A percentile compares a stretch with the other conserved stretches of the same genome.
Conservation (phyloP, 2,329 filamentous ascomycete genomes). For the Harringtonia lauricola region DNA sequence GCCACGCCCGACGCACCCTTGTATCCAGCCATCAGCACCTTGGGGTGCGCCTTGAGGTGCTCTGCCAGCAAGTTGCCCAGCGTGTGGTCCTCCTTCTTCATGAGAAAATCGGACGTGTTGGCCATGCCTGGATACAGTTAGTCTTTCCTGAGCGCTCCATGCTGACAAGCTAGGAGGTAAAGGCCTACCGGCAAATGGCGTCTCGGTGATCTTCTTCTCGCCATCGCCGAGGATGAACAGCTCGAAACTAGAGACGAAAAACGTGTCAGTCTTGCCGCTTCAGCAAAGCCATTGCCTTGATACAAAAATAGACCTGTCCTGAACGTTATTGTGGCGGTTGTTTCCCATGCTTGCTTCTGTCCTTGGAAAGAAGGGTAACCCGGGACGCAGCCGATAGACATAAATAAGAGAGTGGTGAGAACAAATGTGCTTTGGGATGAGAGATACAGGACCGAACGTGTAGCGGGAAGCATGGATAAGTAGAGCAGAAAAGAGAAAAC, state of each 20-base stretch:
- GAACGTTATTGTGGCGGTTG: too few relatives aligned
- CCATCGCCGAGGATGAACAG: constrained; percentile 78
- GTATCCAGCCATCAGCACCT: constrained; percentile 87
- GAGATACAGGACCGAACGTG: too few relatives aligned
- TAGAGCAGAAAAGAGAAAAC: constrained; percentile 8
- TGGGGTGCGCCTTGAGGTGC: constrained; percentile 71
- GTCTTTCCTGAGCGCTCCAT: background rate
- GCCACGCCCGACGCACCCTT: constrained; percentile 68
- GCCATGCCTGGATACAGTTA: constrained; percentile 55
- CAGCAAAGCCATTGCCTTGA: too few relatives aligned
- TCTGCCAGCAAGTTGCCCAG: constrained; percentile 81
- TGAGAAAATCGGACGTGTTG: constrained; percentile 87
- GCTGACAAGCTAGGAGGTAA: background rate
- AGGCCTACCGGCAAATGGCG: constrained; percentile 73
- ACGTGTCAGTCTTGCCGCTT: too few relatives aligned
- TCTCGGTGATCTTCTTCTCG: constrained; percentile 88
- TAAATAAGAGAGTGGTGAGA: too few relatives aligned
- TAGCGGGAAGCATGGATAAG: background rate
- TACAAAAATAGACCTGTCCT: too few relatives aligned
- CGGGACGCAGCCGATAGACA: too few relatives aligned
- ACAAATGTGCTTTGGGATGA: too few relatives aligned
- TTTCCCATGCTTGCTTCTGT: too few relatives aligned
- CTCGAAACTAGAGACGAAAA: constrained; percentile 73
- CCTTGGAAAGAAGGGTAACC: too few relatives aligned
- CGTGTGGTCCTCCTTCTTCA: constrained; percentile 96